Evolutionary conservation across 2,329 filamentous ascomycete genomes (phyloP).

Genomic region (Aulographum hederae): DNA sequence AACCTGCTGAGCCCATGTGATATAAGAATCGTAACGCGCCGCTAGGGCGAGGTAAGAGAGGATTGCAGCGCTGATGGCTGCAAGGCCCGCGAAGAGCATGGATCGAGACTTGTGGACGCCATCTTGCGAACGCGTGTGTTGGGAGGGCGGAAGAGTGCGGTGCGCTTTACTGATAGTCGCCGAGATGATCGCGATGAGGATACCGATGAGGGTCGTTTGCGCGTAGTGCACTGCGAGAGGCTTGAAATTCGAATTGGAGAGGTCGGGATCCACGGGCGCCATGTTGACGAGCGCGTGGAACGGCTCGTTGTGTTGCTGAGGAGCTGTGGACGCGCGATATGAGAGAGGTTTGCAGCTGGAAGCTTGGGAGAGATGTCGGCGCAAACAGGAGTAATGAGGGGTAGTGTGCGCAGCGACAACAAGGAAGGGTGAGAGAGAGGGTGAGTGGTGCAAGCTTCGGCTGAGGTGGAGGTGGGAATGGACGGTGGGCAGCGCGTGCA

Average conservation of each 20-base stretch:
- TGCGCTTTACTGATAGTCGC: conserved; percentile 14
- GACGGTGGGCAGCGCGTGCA: too few relatives aligned
- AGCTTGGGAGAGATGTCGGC: too few relatives aligned
- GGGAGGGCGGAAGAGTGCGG: conserved; percentile 14
- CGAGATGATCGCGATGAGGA: conserved; percentile 13
- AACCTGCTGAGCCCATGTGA: conserved; percentile 27
- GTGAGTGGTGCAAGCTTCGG: too few relatives aligned
- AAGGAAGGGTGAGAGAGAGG: too few relatives aligned
- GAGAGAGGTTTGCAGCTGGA: too few relatives aligned
- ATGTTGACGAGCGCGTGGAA: conserved; percentile 8
- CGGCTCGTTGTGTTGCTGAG: neutral
- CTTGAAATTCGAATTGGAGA: conserved; percentile 14
- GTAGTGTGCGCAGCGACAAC: too few relatives aligned
- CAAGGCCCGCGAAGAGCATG: conserved; percentile 24
- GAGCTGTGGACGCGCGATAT: too few relatives aligned
- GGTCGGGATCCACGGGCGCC: conserved; percentile 16
- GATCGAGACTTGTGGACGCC: conserved; percentile 14
- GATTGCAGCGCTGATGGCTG: conserved; percentile 24
- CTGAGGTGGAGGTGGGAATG: too few relatives aligned
- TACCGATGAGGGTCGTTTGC: conserved; percentile 14
- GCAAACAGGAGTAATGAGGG: too few relatives aligned
- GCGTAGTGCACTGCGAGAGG: conserved; percentile 14
- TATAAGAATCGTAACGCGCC: conserved; percentile 30
- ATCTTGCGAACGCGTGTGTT: conserved; percentile 15
- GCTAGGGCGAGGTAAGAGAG: conserved; percentile 25